Evolutionary conservation across 768 basidiomycete genomes (phyloP), one percentile per base, ranked within the genome.

Genomic region (Kwoniella sp.): DNA sequence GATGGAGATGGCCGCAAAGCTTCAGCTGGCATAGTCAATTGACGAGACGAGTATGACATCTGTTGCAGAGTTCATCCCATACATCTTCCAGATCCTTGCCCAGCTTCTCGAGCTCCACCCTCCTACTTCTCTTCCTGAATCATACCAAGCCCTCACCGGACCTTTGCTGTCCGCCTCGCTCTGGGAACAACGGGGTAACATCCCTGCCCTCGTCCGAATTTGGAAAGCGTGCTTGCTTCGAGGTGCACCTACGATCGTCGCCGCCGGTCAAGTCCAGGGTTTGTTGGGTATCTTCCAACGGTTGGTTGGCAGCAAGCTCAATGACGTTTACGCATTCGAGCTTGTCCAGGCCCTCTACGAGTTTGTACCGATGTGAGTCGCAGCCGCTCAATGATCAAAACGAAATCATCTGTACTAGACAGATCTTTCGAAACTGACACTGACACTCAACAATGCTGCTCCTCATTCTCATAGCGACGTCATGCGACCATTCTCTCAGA

Each of bases 171-270:
- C 88, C 0, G 92, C 93, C 0, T 83, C 87, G 0, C 84, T 89
- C 6, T 99, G 96, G 95, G 88, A 89, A 76, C 91, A 92, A 77
- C 89, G 94, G 72, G 96, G 96, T 12, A 93, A 89, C 74, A 87
- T 99, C 47, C 96, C 96, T 0, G 94, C 93, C 0, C 85, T 99
- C 1, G 92, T 95, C 21, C 87, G 90, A 69, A 83, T 97, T 19
- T 83, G 97, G 56, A 88, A 88, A 55, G 91, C 92, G 7, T 92
- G 91, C 81, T 82, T 99, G 15, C 81, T 84, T 0, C 84, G 89
- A 29, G 93, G 91, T 60, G 85, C 86, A 10, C 72, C 74, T 1
- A 82, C 86, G 68, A 90, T 97, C 84, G 83, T 88, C 29, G 83
- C 82, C 9, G 80, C 85, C 17, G 88, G 88, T 0, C 92, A 95